phyloP scores from a whole-genome alignment of 1,284 basidiomycete genomes.

The Rhodofomes roseus region DNA sequence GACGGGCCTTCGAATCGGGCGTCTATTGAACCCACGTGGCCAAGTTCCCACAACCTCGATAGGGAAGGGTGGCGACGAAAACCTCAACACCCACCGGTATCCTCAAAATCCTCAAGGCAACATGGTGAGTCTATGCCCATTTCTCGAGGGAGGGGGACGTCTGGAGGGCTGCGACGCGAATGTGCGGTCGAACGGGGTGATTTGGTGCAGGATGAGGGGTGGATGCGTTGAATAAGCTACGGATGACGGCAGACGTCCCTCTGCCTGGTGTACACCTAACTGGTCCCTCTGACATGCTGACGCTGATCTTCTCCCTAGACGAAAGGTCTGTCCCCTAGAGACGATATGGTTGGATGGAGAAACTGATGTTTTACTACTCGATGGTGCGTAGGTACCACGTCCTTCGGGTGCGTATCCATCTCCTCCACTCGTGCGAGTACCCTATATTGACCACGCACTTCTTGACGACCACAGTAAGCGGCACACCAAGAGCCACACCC shows the following conservation, averaged over 20 bases:
- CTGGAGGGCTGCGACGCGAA: slow-evolving; percentile 5
- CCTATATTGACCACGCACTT: slow-evolving; percentile 7
- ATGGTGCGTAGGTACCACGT: slow-evolving; percentile 74
- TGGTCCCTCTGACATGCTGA: slow-evolving; percentile 22
- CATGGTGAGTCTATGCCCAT: slow-evolving; percentile 29
- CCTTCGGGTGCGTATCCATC: slow-evolving; percentile 68
- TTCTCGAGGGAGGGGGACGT: slow-evolving; percentile 17
- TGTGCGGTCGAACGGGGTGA: slow-evolving; percentile 21
- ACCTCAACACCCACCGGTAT: slow-evolving; percentile 20
- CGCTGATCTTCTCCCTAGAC: slow-evolving; percentile 43
- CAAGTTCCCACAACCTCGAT: slow-evolving; percentile 6
- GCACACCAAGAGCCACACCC: slow-evolving; percentile 98
- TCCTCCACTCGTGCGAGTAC: background rate
- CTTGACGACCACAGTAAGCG: slow-evolving; percentile 67
- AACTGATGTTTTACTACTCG: slow-evolving; percentile 22
- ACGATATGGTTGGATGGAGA: background rate
- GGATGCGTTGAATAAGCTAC: slow-evolving; percentile 24
- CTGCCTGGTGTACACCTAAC: slow-evolving; percentile 10
- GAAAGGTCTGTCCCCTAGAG: slow-evolving; percentile 56
- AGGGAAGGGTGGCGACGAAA: slow-evolving; percentile 3
- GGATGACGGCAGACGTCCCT: slow-evolving; percentile 31
- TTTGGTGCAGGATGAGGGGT: slow-evolving; percentile 24
- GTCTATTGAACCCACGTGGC: slow-evolving; percentile 3
- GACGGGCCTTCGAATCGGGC: background rate
- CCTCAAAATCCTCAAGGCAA: slow-evolving; percentile 33